Evolutionary conservation across 2,329 filamentous ascomycete genomes (phyloP).

Genomic region (Fonsecaea multimorphosa): DNA sequence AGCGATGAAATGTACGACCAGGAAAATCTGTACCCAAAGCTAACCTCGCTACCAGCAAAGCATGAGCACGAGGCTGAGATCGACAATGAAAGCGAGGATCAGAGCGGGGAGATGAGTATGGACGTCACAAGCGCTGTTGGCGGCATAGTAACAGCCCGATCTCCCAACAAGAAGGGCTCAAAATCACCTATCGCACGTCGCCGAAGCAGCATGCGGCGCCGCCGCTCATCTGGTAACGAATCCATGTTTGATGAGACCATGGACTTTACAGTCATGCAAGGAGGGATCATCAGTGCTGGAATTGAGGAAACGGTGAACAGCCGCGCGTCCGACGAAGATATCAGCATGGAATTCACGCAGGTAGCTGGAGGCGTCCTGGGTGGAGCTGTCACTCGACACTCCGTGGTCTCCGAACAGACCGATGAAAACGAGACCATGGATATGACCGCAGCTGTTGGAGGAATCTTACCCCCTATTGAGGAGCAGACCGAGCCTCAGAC

Average conservation of each 20-base stretch:
- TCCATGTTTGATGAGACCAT: constrained; percentile 56
- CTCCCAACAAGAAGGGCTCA: constrained; percentile 39
- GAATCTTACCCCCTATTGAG: constrained; percentile 50
- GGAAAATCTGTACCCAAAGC: constrained; percentile 51
- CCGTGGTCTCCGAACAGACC: constrained; percentile 37
- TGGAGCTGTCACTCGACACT: constrained; percentile 13
- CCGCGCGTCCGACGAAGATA: constrained; percentile 54
- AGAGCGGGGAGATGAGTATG: constrained; percentile 82
- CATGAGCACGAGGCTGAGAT: constrained; percentile 39
- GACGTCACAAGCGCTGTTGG: constrained; percentile 87
- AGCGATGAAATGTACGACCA: constrained; percentile 49
- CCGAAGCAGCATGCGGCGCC: constrained; percentile 45
- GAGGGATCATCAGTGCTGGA: constrained; percentile 51
- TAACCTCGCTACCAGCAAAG: constrained; percentile 43
- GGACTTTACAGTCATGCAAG: constrained; percentile 63
- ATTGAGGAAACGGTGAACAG: constrained; percentile 40
- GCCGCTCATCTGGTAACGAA: constrained; percentile 47
- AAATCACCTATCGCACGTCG: constrained; percentile 44
- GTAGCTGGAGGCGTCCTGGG: constrained; percentile 50
- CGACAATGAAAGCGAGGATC: constrained; percentile 54
- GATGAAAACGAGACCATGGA: constrained; percentile 62
- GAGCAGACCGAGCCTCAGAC: constrained; percentile 47
- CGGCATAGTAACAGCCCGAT: constrained; percentile 65
- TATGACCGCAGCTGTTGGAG: constrained; percentile 58
- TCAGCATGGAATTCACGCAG: constrained; percentile 56